Conservation (phyloP, 768 basidiomycete genomes). For the Tulasnella sp. region DNA sequence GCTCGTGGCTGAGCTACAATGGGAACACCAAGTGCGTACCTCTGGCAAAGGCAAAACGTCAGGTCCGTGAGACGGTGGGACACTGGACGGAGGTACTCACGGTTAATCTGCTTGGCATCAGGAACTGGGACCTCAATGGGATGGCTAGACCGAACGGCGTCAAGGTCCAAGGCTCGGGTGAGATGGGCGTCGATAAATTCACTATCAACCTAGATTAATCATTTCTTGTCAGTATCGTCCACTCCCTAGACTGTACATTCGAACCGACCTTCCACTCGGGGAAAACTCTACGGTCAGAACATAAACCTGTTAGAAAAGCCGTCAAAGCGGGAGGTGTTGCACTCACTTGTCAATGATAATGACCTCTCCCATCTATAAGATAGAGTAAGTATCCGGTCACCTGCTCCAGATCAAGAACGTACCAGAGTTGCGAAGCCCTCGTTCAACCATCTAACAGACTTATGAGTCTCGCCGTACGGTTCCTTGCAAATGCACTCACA, state of each 20-base stretch:
- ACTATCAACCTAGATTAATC: slow-evolving; percentile 15
- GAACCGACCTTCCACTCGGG: slow-evolving; percentile 81
- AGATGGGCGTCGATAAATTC: slow-evolving; percentile 72
- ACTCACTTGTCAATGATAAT: slow-evolving; percentile 59
- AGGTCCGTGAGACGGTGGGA: no score
- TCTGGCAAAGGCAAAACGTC: background rate
- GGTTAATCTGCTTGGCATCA: slow-evolving; percentile 73
- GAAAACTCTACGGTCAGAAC: slow-evolving; percentile 38
- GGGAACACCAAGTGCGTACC: background rate
- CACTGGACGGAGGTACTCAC: slow-evolving; percentile 30
- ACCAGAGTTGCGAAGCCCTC: slow-evolving; percentile 77
- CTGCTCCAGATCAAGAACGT: slow-evolving; percentile 21
- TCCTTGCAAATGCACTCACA: slow-evolving; percentile 24
- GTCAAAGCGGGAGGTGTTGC: background rate
- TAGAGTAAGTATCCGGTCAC: background rate
- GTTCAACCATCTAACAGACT: slow-evolving; percentile 18
- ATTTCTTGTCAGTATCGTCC: background rate
- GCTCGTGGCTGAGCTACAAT: background rate
- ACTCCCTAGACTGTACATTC: background rate
- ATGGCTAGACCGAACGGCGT: slow-evolving; percentile 78
- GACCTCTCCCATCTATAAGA: slow-evolving; percentile 67
- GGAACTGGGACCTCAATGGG: slow-evolving; percentile 87
- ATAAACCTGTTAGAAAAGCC: background rate
- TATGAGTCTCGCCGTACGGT: background rate
- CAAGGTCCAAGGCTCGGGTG: slow-evolving; percentile 63